Base-by-base conservation (phyloP, 2,329 filamentous ascomycete genomes). In the Acrocalymma vagum region DNA sequence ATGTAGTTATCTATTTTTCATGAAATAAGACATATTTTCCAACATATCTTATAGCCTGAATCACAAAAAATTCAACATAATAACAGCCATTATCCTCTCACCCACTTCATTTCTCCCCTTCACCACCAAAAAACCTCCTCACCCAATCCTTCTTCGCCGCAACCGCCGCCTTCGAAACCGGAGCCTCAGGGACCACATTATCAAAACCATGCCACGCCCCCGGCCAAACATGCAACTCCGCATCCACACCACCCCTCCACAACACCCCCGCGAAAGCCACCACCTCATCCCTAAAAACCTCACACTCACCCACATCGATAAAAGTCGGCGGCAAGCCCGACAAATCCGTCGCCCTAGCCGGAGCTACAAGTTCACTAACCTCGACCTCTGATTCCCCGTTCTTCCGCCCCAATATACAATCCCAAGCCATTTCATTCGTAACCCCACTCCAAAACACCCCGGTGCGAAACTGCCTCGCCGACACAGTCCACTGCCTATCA, bases 301-400 rank as follows among this genome's bases (percentile, higher is more conserved):
- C 54, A 37, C 54, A 58, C 31, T 58, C 54, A n/a, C 28, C 45
- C 26, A 38, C 44, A 26, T 57, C 45, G 28, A 59, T 42, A 29
- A 53, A 55, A 9, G 43, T 32, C 14, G 29, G 36, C 9, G 55
- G 51, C 9, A 54, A 29, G 8, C 51, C 45, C 9, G 43, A 55
- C 8, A 46, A 29, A 29, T 56, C 45, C 1, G 24, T 38, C 6
- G 45, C 50, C 15, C 48, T 45, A 4, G 51, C 41, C 3, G 44
- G 42, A 14, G 44, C 33, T 13, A 52, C 44, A 28, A 47, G 53
- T 17, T 13, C n/a, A n/a, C 45, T 50, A 17, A 54, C 39, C 9
- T 44, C 29, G 17, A 35, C 31, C n/a, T n/a, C n/a, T 14, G 16
- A 36, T 42, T 9, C 45, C 48, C 16, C 45, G 42, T 27, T 29